Base-by-base conservation (phyloP, 805 yeast genomes). In the Komagataella phaffii region DNA sequence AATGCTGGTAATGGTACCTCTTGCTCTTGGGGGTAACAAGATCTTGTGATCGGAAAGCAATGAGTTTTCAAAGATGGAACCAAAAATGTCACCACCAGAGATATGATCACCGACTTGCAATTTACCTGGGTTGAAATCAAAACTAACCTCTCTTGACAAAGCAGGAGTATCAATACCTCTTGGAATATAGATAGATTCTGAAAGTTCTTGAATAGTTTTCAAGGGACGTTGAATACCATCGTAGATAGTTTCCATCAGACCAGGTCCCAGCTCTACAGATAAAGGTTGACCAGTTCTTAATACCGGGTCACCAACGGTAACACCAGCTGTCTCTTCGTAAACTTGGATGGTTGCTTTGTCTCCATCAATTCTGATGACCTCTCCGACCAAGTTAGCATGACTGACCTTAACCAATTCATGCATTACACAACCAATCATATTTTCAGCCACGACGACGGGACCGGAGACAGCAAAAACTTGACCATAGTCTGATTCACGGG, bases 341-440 rank as follows among this genome's bases (percentile, higher is more conserved):
- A 93, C 99, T 77, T 93, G 99, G 62, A 93, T 88, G 49, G 99
- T 93, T 54, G 97, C 96, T 72, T 90, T 91, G 67, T 93, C 99
- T 57, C 82, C 95, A 64, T 83, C 93, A 59, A 93, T 91, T 76
- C 99, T 84, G 69, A 93, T 93, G 58, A 93, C 97, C 72, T 93
- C 99, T 68, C 99, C 99, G 49, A 93, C 98, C 66, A 93, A 79
- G 68, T 79, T 88, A 61, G 88, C 96, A 69, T 93, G 98, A 60
- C 99, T 98, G 58, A 93, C 99, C 69, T 84, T 89, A 64, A 91
- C 99, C 70, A 93, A 78, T 69, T 93, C 99, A 78, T 93, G 91
- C 99, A 93, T 93, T 62, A 98, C 97, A 80, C 97, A 88, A 57
- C 99, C 99, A 71, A 90, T 87, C 98, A 93, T 89, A 74, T 93